phyloP scores from a whole-genome alignment of 495 filamentous ascomycete species.

The Apodospora peruviana region DNA sequence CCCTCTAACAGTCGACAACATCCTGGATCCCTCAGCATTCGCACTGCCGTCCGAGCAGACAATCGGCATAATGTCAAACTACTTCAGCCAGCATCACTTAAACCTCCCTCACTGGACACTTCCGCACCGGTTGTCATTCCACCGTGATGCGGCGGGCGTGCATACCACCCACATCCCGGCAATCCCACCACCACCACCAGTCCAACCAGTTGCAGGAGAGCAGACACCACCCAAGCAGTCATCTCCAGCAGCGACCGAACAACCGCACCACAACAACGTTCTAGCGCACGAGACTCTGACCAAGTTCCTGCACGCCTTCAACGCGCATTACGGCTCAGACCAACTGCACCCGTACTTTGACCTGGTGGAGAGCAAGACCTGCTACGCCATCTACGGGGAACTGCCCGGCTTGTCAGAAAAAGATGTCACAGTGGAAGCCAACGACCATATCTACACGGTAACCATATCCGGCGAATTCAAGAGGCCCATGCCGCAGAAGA shows the following conservation, averaged over 20 bases:
- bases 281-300: slow-evolving; percentile 1
- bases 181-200: neutral
- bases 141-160: neutral
- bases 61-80: neutral
- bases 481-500: neutral
- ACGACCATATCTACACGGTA: slow-evolving; percentile 7
- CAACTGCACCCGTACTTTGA: slow-evolving; percentile 6
- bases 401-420: slow-evolving; percentile 1
- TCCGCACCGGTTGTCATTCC: neutral
- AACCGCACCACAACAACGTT: neutral
- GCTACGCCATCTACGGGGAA: slow-evolving; percentile 13
- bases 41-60: neutral
- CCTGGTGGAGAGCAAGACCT: slow-evolving; percentile 4
- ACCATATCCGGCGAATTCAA: slow-evolving; percentile 5
- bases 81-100: neutral
- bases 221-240: neutral
- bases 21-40: neutral
- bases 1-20: neutral
- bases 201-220: neutral
- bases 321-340: slow-evolving; percentile 3
- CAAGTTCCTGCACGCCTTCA: slow-evolving; percentile 10
- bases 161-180: neutral
- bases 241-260: neutral
- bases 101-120: neutral
- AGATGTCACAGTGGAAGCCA: slow-evolving; percentile 4